Percentiles rank a stretch among this genome's conserved stretches.
Evolutionary conservation across 2,329 filamentous ascomycete genomes (phyloP).

Genomic region (Neonectria punicea): DNA sequence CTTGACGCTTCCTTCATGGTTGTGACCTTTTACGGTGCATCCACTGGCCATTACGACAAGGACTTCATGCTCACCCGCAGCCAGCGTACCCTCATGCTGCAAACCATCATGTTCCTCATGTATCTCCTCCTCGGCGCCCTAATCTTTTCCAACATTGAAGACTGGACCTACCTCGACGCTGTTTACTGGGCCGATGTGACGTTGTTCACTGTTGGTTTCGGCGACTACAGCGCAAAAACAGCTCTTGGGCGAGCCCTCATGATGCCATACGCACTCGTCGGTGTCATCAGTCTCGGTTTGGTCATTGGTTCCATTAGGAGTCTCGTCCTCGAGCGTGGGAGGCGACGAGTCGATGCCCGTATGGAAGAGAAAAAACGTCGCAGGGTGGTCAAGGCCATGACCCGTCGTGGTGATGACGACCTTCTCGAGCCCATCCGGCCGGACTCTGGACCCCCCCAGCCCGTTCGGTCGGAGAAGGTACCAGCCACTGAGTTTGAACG

Average conservation of each 20-base stretch:
- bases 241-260: slow-evolving; percentile 75
- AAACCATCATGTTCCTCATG: slow-evolving; percentile 86
- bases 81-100: slow-evolving; percentile 88
- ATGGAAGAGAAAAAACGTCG: slow-evolving; percentile 70
- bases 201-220: slow-evolving; percentile 72
- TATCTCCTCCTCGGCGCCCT: slow-evolving; percentile 83
- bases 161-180: slow-evolving; percentile 80
- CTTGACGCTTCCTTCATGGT: slow-evolving; percentile 80
- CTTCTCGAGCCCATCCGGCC: slow-evolving; percentile 61
- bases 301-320: slow-evolving; percentile 83
- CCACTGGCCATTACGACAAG: slow-evolving; percentile 74
- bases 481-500: slow-evolving; percentile 63
- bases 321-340: slow-evolving; percentile 68
- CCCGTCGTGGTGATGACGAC: slow-evolving; percentile 55
- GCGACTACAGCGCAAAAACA: slow-evolving; percentile 62
- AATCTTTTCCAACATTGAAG: slow-evolving; percentile 78
- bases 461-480: slow-evolving; percentile 18
- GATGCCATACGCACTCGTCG: slow-evolving; percentile 85
- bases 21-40: slow-evolving; percentile 82
- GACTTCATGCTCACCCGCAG: slow-evolving; percentile 82
- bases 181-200: slow-evolving; percentile 84
- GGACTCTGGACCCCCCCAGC: slow-evolving; percentile 23
- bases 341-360: slow-evolving; percentile 63
- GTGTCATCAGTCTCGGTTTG: slow-evolving; percentile 85
- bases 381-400: slow-evolving; percentile 57